Conservation (phyloP, 345 rosid species). For the Murraya paniculata region DNA sequence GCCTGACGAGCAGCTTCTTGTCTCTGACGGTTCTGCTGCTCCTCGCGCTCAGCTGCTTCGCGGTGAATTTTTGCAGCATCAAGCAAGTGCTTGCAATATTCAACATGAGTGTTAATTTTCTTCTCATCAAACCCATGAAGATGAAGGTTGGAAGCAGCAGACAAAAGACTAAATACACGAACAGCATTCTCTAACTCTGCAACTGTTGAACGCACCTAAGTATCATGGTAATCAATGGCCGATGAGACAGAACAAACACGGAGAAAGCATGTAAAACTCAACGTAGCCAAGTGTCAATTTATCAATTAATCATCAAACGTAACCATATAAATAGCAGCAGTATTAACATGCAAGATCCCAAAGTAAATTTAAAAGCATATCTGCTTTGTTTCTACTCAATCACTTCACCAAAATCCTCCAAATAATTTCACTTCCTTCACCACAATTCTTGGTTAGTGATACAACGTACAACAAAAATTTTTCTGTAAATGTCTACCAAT, state of each 20-base stretch:
- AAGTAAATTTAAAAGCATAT: neutral
- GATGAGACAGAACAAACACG: slow-evolving; percentile 4
- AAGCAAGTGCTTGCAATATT: slow-evolving; percentile 91
- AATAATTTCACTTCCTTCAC: neutral
- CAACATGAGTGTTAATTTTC: slow-evolving; percentile 96
- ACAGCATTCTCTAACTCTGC: slow-evolving; percentile 96
- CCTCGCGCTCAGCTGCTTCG: slow-evolving; percentile 92
- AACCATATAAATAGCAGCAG: neutral
- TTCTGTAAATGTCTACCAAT: neutral
- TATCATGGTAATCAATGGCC: slow-evolving; percentile 16
- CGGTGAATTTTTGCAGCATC: slow-evolving; percentile 92
- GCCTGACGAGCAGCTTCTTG: slow-evolving; percentile 94
- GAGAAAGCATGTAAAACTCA: slow-evolving; percentile 1
- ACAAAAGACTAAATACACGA: slow-evolving; percentile 75
- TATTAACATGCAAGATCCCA: neutral
- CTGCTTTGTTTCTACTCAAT: neutral
- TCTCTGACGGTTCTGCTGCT: slow-evolving; percentile 85
- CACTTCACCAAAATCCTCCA: neutral
- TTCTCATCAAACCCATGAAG: slow-evolving; percentile 95
- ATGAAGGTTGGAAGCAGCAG: slow-evolving; percentile 90
- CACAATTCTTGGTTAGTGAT: neutral
- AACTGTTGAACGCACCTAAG: slow-evolving; percentile 91
- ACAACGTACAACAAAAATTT: neutral
- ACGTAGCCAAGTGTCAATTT: neutral
- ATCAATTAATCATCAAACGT: neutral